A percentile compares a stretch with the other conserved stretches of the same genome.
Conservation (phyloP, 805 yeast species). For the Pichia rugopelliculosa region DNA sequence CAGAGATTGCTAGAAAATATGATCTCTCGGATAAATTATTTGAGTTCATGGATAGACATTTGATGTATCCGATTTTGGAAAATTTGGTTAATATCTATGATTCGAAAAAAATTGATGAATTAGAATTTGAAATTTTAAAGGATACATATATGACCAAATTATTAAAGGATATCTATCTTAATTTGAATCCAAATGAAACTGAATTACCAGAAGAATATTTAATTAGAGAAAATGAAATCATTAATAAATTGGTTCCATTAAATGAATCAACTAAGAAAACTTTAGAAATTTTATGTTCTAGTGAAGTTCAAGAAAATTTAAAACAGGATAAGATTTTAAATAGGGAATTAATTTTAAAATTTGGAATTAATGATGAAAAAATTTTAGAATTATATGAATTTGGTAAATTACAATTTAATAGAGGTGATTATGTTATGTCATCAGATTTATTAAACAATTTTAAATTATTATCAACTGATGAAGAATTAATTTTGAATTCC, state of each 20-base stretch:
- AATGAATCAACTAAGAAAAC: slow-evolving; percentile 39
- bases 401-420: slow-evolving; percentile 56
- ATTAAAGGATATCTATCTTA: slow-evolving; percentile 37
- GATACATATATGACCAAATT: slow-evolving; percentile 52
- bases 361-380: slow-evolving; percentile 41
- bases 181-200: slow-evolving; percentile 31
- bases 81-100: slow-evolving; percentile 21
- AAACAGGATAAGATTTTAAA: slow-evolving; percentile 51
- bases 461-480: slow-evolving; percentile 46
- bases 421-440: slow-evolving; percentile 56
- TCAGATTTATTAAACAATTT: slow-evolving; percentile 52
- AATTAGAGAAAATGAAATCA: slow-evolving; percentile 34
- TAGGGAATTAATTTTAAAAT: slow-evolving; percentile 36
- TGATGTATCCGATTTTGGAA: slow-evolving; percentile 35
- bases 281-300: slow-evolving; percentile 37
- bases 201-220: slow-evolving; percentile 35
- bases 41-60: slow-evolving; percentile 56
- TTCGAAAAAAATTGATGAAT: slow-evolving; percentile 36
- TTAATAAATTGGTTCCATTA: slow-evolving; percentile 30
- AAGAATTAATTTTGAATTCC: slow-evolving; percentile 43
- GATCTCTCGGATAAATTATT: slow-evolving; percentile 48
- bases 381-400: slow-evolving; percentile 46
- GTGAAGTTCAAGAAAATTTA: slow-evolving; percentile 45
- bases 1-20: slow-evolving; percentile 39
- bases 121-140: slow-evolving; percentile 46